Evolutionary conservation across 257 asterid genomes (phyloP), one percentile per base, ranked within the genome.

Genomic region (Leptodermis oblonga): DNA sequence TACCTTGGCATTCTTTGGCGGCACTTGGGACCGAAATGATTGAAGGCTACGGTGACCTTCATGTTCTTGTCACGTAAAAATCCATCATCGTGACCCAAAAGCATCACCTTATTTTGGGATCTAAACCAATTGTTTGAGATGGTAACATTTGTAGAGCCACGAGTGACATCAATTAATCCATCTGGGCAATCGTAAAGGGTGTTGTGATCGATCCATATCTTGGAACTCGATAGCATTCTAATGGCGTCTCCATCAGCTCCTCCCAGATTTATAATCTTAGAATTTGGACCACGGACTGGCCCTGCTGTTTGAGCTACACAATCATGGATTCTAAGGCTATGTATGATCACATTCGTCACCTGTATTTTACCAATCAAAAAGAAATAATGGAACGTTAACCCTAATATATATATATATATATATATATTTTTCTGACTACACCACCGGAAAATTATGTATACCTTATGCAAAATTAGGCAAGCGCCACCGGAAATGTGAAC

Each of bases 1-100:
- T 81, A 86, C 97, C 97, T 90, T 1, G 97, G 97, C 96, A 90
- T 90, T 78, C 96, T 88, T 4, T 90, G 97, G 1, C 63, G 72
- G 75, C 97, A 90, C 22, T 46, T 74, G 30, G 96, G 97, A 56
- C 96, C 97, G 51, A 90, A 90, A 80, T 86, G 83, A 87, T 90
- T 90, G 64, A n/a, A n/a, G n/a, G n/a, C n/a, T n/a, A n/a, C n/a
- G n/a, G n/a, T n/a, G n/a, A n/a, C n/a, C n/a, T n/a, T n/a, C n/a
- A n/a, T n/a, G n/a, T n/a, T n/a, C n/a, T n/a, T n/a, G n/a, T n/a
- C n/a, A n/a, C n/a, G n/a, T 12, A 59, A 53, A 37, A 42, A 88
- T 5, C 95, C 93, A 66, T 90, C 96, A 15, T 88, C 84, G 64
- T 90, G 97, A 1, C 97, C 96, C 64, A 90, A 64, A n/a, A 90